Evolutionary conservation across 768 basidiomycete genomes (phyloP), one percentile per base, ranked within the genome.

Genomic region (Lentinula sp.): DNA sequence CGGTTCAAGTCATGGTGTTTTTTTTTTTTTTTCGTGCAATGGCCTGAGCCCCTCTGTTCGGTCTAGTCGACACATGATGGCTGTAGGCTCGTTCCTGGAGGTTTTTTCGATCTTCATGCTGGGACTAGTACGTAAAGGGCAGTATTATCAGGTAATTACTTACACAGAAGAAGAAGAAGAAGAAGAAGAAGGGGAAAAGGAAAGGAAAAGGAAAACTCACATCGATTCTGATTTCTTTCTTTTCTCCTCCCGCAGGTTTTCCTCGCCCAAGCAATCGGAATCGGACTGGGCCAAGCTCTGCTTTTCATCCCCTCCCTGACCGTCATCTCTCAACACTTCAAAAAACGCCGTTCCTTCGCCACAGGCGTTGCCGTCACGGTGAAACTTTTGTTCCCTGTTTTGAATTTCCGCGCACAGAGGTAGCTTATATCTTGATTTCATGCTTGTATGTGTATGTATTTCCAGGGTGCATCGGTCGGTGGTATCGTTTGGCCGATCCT

Each of bases 321-420:
- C 9, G 70, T 84, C 42, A 62, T 82, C 20, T 74, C 79, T 4
- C 83, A 84, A 57, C 77, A 81, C 62, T 85, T 85, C 69, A 67
- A 73, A 37, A 67, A 66, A 15, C 76, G 76, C 12, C 77, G 80
- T 12, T 76, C 78, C 8, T 66, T 82, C 48, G 83, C 81, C 0
- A 81, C 81, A n/a, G 48, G 59, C 52, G 20, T 68, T 62, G 23
- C 68, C 62, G 37, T 63, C 41, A 49, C 63, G 41, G 15, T 72
- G 52, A 63, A 68, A 28, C 55, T 10, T 41, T 46, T 45, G 37
- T 36, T 9, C n/a, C 3, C 23, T 23, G 23, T 13, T 41, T 18
- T 6, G 4, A 33, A 6, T 20, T 6, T 56, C 55, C 55, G 55
- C 33, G 55, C 15, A 42, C 33, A 33, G 42, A 41, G 53, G 36